These are phyloP conservation scores for Ceratocystis colombiana DNA, from an alignment of 2,329 filamentous ascomycete genomes.

Conservation along the genomic window DNA sequence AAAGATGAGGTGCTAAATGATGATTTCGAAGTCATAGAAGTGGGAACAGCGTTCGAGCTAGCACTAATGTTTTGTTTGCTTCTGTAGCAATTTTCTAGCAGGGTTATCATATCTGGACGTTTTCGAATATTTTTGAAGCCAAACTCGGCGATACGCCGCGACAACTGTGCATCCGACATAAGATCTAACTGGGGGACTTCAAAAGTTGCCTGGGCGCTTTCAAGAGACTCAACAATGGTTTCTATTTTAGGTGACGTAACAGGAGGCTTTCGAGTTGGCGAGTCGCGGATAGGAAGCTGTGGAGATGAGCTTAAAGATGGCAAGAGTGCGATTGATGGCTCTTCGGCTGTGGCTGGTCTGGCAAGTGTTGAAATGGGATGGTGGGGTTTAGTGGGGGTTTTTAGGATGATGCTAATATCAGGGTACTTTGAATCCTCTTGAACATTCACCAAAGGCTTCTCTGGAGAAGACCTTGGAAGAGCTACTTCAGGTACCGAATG, in stretches of 20 bases:
- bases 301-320: slow-evolving; percentile 10
- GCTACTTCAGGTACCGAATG: not conserved
- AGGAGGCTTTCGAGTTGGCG: slow-evolving; percentile 12
- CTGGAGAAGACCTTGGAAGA: not conserved
- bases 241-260: not conserved
- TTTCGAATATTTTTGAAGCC: slow-evolving; percentile 64
- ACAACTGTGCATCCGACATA: slow-evolving; percentile 53
- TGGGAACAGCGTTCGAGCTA: not conserved
- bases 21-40: not conserved
- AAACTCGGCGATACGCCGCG: slow-evolving; percentile 51
- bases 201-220: not conserved
- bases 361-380: not conserved
- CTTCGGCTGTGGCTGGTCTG: not conserved
- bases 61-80: slow-evolving; percentile 39
- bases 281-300: slow-evolving; percentile 19
- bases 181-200: slow-evolving; percentile 47
- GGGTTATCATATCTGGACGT: slow-evolving; percentile 56
- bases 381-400: not conserved
- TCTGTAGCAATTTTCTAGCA: slow-evolving; percentile 62
- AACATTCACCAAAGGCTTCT: not conserved
- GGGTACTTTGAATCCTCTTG: slow-evolving; percentile 18
- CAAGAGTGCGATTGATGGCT: slow-evolving; percentile 1
- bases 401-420: slow-evolving; percentile 12
- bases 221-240: slow-evolving; percentile 9
- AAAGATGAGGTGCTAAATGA: slow-evolving; percentile 16